These are phyloP conservation scores for Fomitopsis betulina DNA, from an alignment of 1,284 basidiomycete genomes.

Conservation along the genomic window DNA sequence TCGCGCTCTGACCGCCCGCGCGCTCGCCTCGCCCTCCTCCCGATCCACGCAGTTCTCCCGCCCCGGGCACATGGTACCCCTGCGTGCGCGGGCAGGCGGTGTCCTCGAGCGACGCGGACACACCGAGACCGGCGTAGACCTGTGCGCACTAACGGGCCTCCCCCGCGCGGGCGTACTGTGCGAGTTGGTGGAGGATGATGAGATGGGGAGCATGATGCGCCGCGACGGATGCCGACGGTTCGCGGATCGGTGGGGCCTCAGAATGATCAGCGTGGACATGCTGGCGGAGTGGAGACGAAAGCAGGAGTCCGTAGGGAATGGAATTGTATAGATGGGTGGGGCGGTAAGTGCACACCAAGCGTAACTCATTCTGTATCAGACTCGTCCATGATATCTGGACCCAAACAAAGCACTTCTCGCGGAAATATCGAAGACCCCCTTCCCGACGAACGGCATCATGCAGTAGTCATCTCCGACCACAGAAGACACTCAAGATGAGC, in stretches of 20 bases:
- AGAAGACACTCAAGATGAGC: too few species aligned
- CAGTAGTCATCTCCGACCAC: too few species aligned
- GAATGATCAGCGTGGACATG: slow-evolving; percentile 93
- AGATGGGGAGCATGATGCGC: slow-evolving; percentile 92
- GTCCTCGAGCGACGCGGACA: slow-evolving; percentile 86
- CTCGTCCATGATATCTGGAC: too few species aligned
- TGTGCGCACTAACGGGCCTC: slow-evolving; percentile 79
- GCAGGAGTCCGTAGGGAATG: not conserved
- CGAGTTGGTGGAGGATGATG: slow-evolving; percentile 92
- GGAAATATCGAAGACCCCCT: too few species aligned
- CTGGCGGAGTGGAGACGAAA: slow-evolving; percentile 39
- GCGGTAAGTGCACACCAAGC: too few species aligned
- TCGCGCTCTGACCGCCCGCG: slow-evolving; percentile 82
- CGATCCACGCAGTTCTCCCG: slow-evolving; percentile 79
- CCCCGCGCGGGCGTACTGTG: slow-evolving; percentile 86
- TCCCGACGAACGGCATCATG: too few species aligned
- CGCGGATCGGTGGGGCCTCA: slow-evolving; percentile 88
- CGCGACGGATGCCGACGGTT: slow-evolving; percentile 91
- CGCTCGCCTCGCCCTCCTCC: slow-evolving; percentile 64
- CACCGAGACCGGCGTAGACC: slow-evolving; percentile 89
- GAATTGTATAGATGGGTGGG: not conserved
- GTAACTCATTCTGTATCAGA: too few species aligned
- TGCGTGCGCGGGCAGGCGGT: slow-evolving; percentile 85
- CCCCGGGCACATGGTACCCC: slow-evolving; percentile 94
- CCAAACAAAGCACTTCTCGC: too few species aligned